Evolutionary conservation across 2,329 filamentous ascomycete genomes (phyloP).

Genomic region (Stemphylium lycopersici): DNA sequence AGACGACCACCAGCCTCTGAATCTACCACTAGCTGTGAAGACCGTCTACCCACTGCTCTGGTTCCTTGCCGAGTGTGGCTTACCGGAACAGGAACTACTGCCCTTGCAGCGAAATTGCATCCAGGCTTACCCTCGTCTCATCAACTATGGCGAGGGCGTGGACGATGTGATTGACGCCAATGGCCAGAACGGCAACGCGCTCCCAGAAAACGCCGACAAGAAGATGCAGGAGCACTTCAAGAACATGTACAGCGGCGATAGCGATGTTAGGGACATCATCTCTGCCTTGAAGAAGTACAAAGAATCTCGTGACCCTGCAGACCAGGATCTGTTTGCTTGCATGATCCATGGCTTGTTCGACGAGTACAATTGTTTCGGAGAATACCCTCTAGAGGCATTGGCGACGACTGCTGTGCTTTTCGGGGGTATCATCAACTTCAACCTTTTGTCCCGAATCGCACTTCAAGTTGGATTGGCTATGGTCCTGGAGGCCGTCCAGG

Average conservation of each 20-base stretch:
- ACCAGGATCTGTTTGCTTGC: constrained; percentile 95
- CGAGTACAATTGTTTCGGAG: constrained; percentile 92
- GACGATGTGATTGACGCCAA: constrained; percentile 91
- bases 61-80: constrained; percentile 68
- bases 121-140: constrained; percentile 87
- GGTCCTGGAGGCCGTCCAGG: constrained; percentile 94
- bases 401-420: constrained; percentile 96
- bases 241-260: constrained; percentile 93
- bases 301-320: constrained; percentile 77
- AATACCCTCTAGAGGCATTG: constrained; percentile 94
- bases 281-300: constrained; percentile 86
- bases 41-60: constrained; percentile 82
- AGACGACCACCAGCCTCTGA: constrained; percentile 69
- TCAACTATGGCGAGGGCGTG: constrained; percentile 93
- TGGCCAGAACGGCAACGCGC: constrained; percentile 77
- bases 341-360: constrained; percentile 99
- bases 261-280: constrained; percentile 84
- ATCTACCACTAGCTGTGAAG: constrained; percentile 79
- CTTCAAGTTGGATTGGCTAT: constrained; percentile 94
- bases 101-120: constrained; percentile 85
- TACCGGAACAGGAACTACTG: constrained; percentile 72
- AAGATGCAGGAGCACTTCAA: constrained; percentile 99
- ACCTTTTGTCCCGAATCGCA: constrained; percentile 86
- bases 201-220: constrained; percentile 78
- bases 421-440: constrained; percentile 93